These are phyloP conservation scores for Lachnellula arida DNA, from an alignment of 2,329 filamentous ascomycete genomes.

Conservation along the genomic window DNA sequence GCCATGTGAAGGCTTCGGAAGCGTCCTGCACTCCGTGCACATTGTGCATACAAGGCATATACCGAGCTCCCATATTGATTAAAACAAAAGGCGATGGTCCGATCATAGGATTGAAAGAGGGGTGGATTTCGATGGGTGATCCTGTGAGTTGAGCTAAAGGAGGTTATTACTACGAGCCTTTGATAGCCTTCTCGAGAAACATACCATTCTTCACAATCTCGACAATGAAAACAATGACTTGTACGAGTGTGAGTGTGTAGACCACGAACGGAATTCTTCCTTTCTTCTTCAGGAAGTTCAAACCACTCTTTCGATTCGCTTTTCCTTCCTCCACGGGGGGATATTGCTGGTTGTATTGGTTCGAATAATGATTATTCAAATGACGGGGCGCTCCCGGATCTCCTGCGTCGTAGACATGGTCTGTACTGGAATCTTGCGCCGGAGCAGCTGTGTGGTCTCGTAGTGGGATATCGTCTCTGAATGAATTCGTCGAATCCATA, in stretches of 20 bases:
- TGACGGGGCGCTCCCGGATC: constrained; percentile 27
- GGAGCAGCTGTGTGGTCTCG: constrained; percentile 43
- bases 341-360: neutral
- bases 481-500: constrained; percentile 30
- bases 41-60: constrained; percentile 91
- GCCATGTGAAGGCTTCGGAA: constrained; percentile 52
- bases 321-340: constrained; percentile 28
- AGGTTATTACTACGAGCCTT: constrained; percentile 11
- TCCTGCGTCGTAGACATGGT: constrained; percentile 58
- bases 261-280: constrained; percentile 68
- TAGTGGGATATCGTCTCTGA: constrained; percentile 53
- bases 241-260: constrained; percentile 70
- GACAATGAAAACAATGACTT: constrained; percentile 81
- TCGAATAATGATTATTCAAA: constrained; percentile 1
- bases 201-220: constrained; percentile 81
- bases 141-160: constrained; percentile 66
- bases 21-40: constrained; percentile 58
- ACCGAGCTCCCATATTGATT: constrained; percentile 96
- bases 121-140: constrained; percentile 52
- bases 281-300: constrained; percentile 41
- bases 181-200: constrained; percentile 26
- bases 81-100: constrained; percentile 85
- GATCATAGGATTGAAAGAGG: constrained; percentile 94
- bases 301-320: constrained; percentile 44
- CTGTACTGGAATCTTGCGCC: constrained; percentile 36